Evolutionary conservation across 2,329 filamentous ascomycete genomes (phyloP).

Genomic region (Bipolaris gigantea): DNA sequence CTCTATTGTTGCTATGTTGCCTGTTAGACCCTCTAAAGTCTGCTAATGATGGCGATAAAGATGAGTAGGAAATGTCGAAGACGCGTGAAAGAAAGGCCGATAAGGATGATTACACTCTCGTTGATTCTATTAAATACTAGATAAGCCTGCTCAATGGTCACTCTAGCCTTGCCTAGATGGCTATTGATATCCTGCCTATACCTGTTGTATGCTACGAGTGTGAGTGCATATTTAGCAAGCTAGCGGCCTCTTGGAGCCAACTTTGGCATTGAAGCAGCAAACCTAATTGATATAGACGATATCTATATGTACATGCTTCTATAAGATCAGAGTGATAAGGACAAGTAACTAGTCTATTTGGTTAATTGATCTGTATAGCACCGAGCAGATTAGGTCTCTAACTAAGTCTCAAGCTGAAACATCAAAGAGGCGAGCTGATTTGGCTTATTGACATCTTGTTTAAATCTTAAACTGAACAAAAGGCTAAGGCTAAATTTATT

Average conservation of each 20-base stretch:
- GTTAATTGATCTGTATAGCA: not conserved
- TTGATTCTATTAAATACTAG: not conserved
- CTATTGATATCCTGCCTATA: conserved; percentile 3
- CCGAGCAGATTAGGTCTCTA: not conserved
- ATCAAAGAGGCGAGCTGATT: not conserved
- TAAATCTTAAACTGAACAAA: not conserved
- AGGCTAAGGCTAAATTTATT: not conserved
- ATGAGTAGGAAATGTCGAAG: conserved; percentile 1
- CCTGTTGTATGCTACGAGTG: not conserved
- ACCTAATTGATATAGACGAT: no score
- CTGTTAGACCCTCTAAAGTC: conserved; percentile 1
- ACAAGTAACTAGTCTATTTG: no score
- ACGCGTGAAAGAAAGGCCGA: not conserved
- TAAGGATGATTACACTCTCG: not conserved
- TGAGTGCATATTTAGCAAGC: not conserved
- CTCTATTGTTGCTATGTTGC: not conserved
- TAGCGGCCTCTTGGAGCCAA: not conserved
- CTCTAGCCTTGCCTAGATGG: conserved; percentile 1
- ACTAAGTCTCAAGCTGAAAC: not conserved
- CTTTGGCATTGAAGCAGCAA: not conserved
- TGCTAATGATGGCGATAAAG: conserved; percentile 2
- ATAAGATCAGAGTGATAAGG: no score
- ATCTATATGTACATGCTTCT: no score
- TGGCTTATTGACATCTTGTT: not conserved
- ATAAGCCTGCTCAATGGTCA: not conserved